phyloP scores from a whole-genome alignment of 148 eudicot species.

The Fagopyrum homotropicum region DNA sequence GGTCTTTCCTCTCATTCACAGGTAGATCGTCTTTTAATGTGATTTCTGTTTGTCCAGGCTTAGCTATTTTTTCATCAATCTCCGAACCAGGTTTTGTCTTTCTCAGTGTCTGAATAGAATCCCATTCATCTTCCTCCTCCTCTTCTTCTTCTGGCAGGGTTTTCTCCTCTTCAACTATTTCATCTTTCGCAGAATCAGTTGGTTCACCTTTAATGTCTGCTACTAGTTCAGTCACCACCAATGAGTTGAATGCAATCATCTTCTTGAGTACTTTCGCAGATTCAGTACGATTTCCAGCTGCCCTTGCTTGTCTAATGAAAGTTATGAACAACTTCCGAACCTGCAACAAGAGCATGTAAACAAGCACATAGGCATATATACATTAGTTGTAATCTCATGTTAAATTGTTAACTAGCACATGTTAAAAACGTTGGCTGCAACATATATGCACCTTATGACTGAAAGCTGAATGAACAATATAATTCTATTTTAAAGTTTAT shows the following conservation, averaged over 20 bases:
- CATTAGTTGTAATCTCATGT: not conserved
- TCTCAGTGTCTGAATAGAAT: constrained; percentile 58
- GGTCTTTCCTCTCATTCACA: constrained; percentile 67
- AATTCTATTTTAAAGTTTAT: too few species aligned
- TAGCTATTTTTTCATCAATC: constrained; percentile 28
- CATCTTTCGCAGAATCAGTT: constrained; percentile 40
- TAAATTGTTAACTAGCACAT: not conserved
- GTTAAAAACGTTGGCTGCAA: too few species aligned
- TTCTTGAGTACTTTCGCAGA: constrained; percentile 71
- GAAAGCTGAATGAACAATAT: not conserved
- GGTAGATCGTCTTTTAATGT: constrained; percentile 71
- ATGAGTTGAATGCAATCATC: constrained; percentile 77
- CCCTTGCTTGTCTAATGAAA: constrained; percentile 69
- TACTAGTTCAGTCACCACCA: constrained; percentile 76
- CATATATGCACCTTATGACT: not conserved
- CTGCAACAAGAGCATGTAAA: constrained; percentile 27
- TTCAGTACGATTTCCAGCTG: constrained; percentile 54
- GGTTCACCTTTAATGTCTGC: constrained; percentile 85
- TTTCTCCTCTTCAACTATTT: constrained; percentile 41
- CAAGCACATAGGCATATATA: not conserved
- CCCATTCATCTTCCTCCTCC: constrained; percentile 62
- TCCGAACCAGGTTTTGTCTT: constrained; percentile 47
- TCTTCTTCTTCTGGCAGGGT: constrained; percentile 37
- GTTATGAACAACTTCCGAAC: constrained; percentile 64
- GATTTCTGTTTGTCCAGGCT: constrained; percentile 66